Conservation (phyloP, 768 basidiomycete genomes). For the Cyathus striatus region DNA sequence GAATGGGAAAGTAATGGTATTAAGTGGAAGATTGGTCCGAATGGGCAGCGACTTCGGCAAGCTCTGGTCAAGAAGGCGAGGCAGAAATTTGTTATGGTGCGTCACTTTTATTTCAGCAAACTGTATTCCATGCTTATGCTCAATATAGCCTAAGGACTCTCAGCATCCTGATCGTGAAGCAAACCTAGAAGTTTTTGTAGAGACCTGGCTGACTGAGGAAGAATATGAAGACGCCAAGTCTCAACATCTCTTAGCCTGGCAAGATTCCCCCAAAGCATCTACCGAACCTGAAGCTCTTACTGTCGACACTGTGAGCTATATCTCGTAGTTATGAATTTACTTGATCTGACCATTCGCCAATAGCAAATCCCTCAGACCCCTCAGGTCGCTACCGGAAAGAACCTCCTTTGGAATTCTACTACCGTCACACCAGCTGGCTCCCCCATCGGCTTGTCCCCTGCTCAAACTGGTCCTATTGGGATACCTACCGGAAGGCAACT, state of each 20-base stretch:
- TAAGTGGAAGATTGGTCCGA: conserved; percentile 64
- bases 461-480: conserved; percentile 14
- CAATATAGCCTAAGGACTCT: conserved; percentile 64
- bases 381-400: conserved; percentile 49
- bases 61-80: conserved; percentile 67
- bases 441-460: conserved; percentile 24
- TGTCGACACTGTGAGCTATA: background rate
- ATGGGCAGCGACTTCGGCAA: conserved; percentile 65
- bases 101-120: conserved; percentile 13
- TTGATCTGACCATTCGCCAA: no score
- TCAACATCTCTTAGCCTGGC: conserved; percentile 61
- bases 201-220: conserved; percentile 74
- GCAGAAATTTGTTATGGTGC: conserved; percentile 70
- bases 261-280: conserved; percentile 46
- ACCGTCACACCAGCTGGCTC: conserved; percentile 32
- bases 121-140: conserved; percentile 1
- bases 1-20: conserved; percentile 73
- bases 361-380: conserved; percentile 7
- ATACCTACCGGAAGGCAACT: conserved; percentile 7
- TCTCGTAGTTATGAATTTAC: no score
- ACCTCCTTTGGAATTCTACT: conserved; percentile 66
- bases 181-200: conserved; percentile 69
- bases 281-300: conserved; percentile 28
- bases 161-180: conserved; percentile 69
- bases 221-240: conserved; percentile 64